Conservation (phyloP, 176 grass and related monocot genomes). For the Cocos nucifera region DNA sequence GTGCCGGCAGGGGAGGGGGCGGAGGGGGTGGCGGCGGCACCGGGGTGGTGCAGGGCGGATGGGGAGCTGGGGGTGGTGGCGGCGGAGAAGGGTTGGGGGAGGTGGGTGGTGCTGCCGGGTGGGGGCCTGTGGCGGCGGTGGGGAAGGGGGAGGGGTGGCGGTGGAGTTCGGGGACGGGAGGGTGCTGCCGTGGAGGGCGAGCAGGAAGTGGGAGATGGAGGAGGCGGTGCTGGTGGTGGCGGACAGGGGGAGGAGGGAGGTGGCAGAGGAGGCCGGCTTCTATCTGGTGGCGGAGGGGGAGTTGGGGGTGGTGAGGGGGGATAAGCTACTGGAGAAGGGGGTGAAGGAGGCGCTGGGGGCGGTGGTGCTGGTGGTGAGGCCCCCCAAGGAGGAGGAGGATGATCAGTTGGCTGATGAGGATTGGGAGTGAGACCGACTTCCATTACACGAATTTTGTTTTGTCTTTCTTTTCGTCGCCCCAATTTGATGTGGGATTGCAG, state of each 20-base stretch:
- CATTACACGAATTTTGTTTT: no score
- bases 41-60: constrained; percentile 40
- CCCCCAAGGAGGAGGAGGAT: constrained; percentile 39
- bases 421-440: constrained; percentile 38
- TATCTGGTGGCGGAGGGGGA: constrained; percentile 51
- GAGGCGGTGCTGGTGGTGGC: constrained; percentile 59
- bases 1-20: constrained; percentile 41
- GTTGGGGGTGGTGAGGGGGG: constrained; percentile 59
- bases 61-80: constrained; percentile 53
- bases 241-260: constrained; percentile 33
- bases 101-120: constrained; percentile 71
- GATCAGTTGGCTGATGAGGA: constrained; percentile 54
- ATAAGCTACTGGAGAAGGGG: constrained; percentile 33
- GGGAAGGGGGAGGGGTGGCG: constrained; percentile 39
- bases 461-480: no score
- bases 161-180: constrained; percentile 63
- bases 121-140: constrained; percentile 41
- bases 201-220: constrained; percentile 9
- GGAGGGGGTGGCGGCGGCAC: constrained; percentile 31
- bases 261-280: constrained; percentile 32
- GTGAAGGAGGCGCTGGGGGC: constrained; percentile 28
- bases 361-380: constrained; percentile 56
- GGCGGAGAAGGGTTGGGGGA: constrained; percentile 62
- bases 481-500: no score
- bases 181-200: constrained; percentile 34